Percentiles rank a stretch among this genome's conserved stretches.
Evolutionary conservation across 2,329 filamentous ascomycete genomes (phyloP).

Genomic region (Fonsecaea multimorphosa): DNA sequence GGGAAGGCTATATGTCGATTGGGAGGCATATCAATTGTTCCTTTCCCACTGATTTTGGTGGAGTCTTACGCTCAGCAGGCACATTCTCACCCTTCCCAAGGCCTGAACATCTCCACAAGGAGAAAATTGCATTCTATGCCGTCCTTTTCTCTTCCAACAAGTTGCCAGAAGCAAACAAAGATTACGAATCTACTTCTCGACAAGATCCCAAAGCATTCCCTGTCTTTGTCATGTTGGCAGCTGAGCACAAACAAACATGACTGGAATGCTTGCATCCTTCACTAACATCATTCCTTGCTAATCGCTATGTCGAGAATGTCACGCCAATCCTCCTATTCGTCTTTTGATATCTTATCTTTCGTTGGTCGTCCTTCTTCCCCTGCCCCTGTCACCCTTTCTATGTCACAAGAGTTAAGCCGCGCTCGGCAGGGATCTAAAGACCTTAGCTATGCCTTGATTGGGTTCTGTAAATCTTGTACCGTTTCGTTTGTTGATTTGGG

Average conservation of each 20-base stretch:
- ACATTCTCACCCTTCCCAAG: not conserved
- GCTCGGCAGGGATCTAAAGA: not conserved
- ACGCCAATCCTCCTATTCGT: not conserved
- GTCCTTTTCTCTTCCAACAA: not conserved
- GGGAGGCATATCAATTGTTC: too few relatives aligned
- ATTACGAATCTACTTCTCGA: not conserved
- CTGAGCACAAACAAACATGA: slow-evolving; percentile 4
- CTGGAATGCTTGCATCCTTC: slow-evolving; percentile 12
- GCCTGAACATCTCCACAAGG: not conserved
- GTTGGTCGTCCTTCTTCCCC: not conserved
- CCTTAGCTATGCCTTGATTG: not conserved
- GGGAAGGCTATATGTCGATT: not conserved
- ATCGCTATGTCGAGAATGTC: not conserved
- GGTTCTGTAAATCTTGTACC: not conserved
- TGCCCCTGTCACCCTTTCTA: not conserved
- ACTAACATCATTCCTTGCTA: slow-evolving; percentile 1
- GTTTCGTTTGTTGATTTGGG: not conserved
- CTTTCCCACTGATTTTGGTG: too few relatives aligned
- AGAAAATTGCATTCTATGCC: not conserved
- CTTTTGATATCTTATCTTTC: not conserved
- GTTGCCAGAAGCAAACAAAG: not conserved
- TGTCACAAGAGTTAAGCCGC: not conserved
- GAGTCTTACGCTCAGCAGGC: not conserved
- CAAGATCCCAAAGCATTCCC: not conserved
- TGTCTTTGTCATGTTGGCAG: slow-evolving; percentile 4